These are phyloP conservation scores for Macroventuria anomochaeta DNA, from an alignment of 2,329 filamentous ascomycete genomes.

Conservation along the genomic window DNA sequence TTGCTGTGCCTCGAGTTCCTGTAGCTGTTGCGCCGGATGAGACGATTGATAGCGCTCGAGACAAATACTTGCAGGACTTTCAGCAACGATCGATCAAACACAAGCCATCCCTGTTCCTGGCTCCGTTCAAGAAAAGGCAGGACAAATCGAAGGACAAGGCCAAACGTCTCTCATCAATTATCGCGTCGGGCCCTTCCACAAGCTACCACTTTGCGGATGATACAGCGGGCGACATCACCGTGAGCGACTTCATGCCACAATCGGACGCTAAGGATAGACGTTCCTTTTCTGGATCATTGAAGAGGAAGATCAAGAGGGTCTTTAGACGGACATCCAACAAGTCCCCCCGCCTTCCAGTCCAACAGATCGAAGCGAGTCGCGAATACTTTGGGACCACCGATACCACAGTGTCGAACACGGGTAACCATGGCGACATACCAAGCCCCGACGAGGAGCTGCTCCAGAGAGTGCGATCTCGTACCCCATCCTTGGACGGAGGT, in stretches of 20 bases:
- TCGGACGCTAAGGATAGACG: conserved; percentile 62
- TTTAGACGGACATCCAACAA: conserved; percentile 55
- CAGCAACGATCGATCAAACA: conserved; percentile 51
- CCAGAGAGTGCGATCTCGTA: conserved; percentile 45
- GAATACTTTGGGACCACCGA: conserved; percentile 44
- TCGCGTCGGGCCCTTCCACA: conserved; percentile 7
- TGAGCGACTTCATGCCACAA: conserved; percentile 32
- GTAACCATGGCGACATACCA: conserved; percentile 45
- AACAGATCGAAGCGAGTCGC: conserved; percentile 60
- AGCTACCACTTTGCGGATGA: conserved; percentile 25
- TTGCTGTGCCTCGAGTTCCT: conserved; percentile 33
- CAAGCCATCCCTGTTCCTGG: conserved; percentile 53
- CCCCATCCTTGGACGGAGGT: conserved; percentile 30
- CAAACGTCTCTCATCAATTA: conserved; percentile 9
- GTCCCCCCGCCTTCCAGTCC: conserved; percentile 53
- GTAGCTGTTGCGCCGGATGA: conserved; percentile 34
- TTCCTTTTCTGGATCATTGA: conserved; percentile 68
- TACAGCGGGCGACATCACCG: conserved; percentile 14
- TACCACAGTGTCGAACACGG: conserved; percentile 19
- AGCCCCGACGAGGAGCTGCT: conserved; percentile 55
- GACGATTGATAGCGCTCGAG: conserved; percentile 45
- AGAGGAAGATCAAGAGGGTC: conserved; percentile 65
- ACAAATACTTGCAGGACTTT: conserved; percentile 51
- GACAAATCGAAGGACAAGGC: conserved; percentile 35
- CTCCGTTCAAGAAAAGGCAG: conserved; percentile 53